Evolutionary conservation across 2,329 filamentous ascomycete genomes (phyloP), one percentile per base, ranked within the genome.

Genomic region (Fusarium compactum): DNA sequence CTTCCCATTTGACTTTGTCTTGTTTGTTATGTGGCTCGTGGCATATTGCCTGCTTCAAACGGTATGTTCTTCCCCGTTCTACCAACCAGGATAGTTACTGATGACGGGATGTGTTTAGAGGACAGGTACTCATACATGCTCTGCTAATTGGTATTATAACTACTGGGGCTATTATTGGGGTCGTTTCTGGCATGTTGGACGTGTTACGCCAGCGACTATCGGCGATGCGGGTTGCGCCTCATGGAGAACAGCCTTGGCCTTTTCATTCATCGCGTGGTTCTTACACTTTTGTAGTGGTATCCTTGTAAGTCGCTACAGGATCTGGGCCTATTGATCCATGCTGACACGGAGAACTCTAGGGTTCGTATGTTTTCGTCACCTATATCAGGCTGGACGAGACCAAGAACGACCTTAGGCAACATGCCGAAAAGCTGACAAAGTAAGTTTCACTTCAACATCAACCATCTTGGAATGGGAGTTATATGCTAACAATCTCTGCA

Each of bases 151-250:
- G 76, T 76, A 73, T 41, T 25, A 67, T 25, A 54, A 69, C 14
- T 75, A 76, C 50, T 77, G 76, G 76, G 71, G 72, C 24, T 77
- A 75, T 53, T 76, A 76, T 44, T 77, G 76, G 76, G 70, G 73
- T 7, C 58, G 67, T 3, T 71, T 20, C 34, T 72, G 67, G 65
- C 12, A 18, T 8, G 46, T 48, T 27, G 73, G 73, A 2, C 72
- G 56, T 5, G 25, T 65, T 24, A 64, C 66, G 2, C 38, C 11
- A 3, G 64, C 68, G 9, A 25, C 22, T 24, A 51, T 74, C 27
- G 38, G 54, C n/a, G 43, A 34, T 3, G 45, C 57, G 2, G 74
- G 74, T 29, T 76, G 75, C 48, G 12, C 32, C 8, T 24, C 69
- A 10, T 76, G 74, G 74, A 69, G 72, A 20, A 68, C 73, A 2